Conservation (phyloP, 768 basidiomycete genomes). For the Gymnopilus dilepis region DNA sequence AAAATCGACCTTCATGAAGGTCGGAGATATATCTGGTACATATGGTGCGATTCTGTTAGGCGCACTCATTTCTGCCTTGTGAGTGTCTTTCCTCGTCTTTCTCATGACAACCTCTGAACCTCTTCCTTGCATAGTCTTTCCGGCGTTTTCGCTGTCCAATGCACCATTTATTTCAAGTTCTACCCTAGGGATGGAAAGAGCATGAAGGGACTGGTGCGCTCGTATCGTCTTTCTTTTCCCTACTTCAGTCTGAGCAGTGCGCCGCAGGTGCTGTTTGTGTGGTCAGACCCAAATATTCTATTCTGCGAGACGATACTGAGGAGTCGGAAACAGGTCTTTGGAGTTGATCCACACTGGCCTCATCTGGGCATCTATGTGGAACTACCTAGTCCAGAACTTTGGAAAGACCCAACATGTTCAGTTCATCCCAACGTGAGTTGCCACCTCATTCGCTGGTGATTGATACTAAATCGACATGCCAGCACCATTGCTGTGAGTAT, state of each 20-base stretch:
- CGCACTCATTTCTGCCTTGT: conserved; percentile 41
- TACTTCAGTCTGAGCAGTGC: conserved; percentile 11
- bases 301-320: not conserved
- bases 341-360: conserved; percentile 42
- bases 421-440: conserved; percentile 40
- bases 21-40: conserved; percentile 32
- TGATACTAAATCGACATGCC: not conserved
- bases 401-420: conserved; percentile 33
- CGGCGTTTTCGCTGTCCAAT: conserved; percentile 38
- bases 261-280: conserved; percentile 18
- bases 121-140: conserved; percentile 25
- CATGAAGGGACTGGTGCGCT: conserved; percentile 35
- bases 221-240: not conserved
- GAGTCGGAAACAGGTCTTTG: conserved; percentile 35
- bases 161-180: conserved; percentile 39
- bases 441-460: not conserved
- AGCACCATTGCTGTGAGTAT: conserved; percentile 29
- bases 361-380: conserved; percentile 44
- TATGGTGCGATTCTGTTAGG: conserved; percentile 46
- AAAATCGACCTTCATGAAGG: conserved; percentile 23
- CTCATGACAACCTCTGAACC: not conserved
- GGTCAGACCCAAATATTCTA: not conserved
- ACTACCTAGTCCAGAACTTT: conserved; percentile 40
- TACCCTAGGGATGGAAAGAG: conserved; percentile 33
- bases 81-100: conserved; percentile 10